Base-by-base conservation (phyloP, 2,329 filamentous ascomycete species). In the Scopulariopsis brevicaulis region DNA sequence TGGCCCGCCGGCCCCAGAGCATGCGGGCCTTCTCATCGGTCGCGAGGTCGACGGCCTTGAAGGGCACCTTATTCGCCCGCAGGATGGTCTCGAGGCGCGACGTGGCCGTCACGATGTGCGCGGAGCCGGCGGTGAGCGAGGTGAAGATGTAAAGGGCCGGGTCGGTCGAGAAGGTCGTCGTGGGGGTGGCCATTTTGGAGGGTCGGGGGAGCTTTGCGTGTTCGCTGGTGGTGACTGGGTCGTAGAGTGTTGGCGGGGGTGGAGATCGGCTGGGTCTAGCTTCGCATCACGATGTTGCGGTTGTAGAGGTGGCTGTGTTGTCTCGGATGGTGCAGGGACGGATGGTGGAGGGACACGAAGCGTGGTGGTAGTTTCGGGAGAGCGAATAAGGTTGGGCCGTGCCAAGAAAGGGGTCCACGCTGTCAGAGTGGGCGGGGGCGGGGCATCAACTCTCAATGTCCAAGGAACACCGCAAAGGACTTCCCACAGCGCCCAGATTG, bases 61-160 rank as follows among this genome's bases (percentile, higher is more conserved):
- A 99, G 12, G 91, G 90, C 59, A 99, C 87, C 65, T 88, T 88
- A 78, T 97, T 96, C 62, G 91, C 92, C 68, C 90, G 93, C 60
- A 99, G 81, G 67, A 99, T 97, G 14, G 92, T 96, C 74, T 99
- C 93, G 64, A 99, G 84, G 54, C 94, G 89, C 58, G 92, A 95
- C 1, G 94, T 97, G 28, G 92, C 94, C 48, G 94, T 97, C 67
- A 97, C 86, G 70, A 97, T 96, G 71, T 96, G 91, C 25, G 91
- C 96, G 48, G 91, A 96, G 63, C 94, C 94, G 60, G 94, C 90
- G 22, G 94, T 97, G 58, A 99, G 81, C 57, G 93, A 97, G 60
- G 94, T 97, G 76, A 95, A 96, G 66, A 99, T 87, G 76, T 94
- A 99, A 62, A 99, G 84, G 32, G 86, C 79, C 54, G 86, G 82